Evolutionary conservation across 1,139 yeast genomes (phyloP).

Genomic region (Hemisphaericaspora xylofermentans): DNA sequence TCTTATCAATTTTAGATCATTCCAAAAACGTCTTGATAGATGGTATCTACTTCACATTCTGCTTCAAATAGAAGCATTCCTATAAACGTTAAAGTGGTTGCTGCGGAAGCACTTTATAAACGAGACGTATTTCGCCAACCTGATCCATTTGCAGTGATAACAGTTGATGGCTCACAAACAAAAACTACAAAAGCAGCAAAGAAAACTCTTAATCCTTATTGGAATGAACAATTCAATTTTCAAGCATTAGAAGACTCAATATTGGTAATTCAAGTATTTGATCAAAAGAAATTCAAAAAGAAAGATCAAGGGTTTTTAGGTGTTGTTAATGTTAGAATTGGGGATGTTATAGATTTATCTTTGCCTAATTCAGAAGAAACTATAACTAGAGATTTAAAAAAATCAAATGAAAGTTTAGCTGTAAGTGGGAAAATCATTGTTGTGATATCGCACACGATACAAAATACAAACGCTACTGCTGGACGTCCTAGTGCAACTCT

Average conservation of each 20-base stretch:
- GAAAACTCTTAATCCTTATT: slow-evolving; percentile 92
- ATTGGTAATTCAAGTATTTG: slow-evolving; percentile 90
- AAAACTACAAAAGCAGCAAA: slow-evolving; percentile 92
- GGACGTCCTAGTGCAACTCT: slow-evolving; percentile 13
- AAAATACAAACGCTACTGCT: slow-evolving; percentile 10
- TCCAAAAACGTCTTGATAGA: background rate
- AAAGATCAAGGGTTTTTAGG: slow-evolving; percentile 99
- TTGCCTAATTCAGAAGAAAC: slow-evolving; percentile 71
- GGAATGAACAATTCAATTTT: slow-evolving; percentile 88
- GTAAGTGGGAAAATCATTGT: slow-evolving; percentile 91
- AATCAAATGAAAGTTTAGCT: slow-evolving; percentile 85
- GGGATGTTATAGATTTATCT: slow-evolving; percentile 80
- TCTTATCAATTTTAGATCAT: background rate
- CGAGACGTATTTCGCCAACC: slow-evolving; percentile 95
- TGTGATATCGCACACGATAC: slow-evolving; percentile 53
- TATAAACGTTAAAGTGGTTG: slow-evolving; percentile 78
- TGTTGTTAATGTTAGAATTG: slow-evolving; percentile 86
- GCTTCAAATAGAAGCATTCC: slow-evolving; percentile 18
- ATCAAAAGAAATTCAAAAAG: slow-evolving; percentile 94
- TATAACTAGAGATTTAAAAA: slow-evolving; percentile 86
- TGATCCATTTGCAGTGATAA: slow-evolving; percentile 95
- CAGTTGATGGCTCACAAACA: slow-evolving; percentile 96
- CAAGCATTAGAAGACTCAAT: slow-evolving; percentile 83
- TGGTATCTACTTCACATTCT: background rate
- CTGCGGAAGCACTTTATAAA: slow-evolving; percentile 93